Percentiles rank a stretch among this genome's conserved stretches.
phyloP scores from a whole-genome alignment of 306 rosid species.

The Biancaea sappan region DNA sequence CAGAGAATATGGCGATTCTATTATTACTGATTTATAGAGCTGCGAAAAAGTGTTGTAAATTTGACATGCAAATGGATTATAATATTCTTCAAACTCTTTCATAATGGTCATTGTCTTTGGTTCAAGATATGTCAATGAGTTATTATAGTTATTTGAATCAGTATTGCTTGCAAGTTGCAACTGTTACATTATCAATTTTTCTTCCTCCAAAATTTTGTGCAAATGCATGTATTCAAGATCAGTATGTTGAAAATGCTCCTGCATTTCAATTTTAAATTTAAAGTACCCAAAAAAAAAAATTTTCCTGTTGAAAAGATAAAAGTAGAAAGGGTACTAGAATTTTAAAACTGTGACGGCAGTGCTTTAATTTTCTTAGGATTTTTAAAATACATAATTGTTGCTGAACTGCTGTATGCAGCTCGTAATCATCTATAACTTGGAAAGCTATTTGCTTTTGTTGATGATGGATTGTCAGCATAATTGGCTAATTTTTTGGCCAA shows the following conservation, averaged over 20 bases:
- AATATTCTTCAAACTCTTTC: no score
- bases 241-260: neutral
- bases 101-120: neutral
- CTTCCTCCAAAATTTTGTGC: neutral
- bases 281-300: neutral
- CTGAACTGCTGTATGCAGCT: no score
- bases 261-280: no score
- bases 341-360: no score
- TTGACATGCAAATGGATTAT: no score
- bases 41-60: no score
- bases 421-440: slow-evolving; percentile 1
- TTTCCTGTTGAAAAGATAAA: no score
- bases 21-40: no score
- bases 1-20: slow-evolving; percentile 16
- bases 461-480: no score
- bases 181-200: neutral
- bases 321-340: no score
- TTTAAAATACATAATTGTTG: no score
- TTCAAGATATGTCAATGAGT: slow-evolving; percentile 1
- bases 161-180: slow-evolving; percentile 5
- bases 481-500: slow-evolving; percentile 7
- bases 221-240: neutral
- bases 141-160: slow-evolving; percentile 2
- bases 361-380: no score
- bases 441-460: slow-evolving; percentile 20